These are phyloP conservation scores for Zygosaccharomyces pseudorouxii DNA, from an alignment of 805 yeast species.

Conservation along the genomic window DNA sequence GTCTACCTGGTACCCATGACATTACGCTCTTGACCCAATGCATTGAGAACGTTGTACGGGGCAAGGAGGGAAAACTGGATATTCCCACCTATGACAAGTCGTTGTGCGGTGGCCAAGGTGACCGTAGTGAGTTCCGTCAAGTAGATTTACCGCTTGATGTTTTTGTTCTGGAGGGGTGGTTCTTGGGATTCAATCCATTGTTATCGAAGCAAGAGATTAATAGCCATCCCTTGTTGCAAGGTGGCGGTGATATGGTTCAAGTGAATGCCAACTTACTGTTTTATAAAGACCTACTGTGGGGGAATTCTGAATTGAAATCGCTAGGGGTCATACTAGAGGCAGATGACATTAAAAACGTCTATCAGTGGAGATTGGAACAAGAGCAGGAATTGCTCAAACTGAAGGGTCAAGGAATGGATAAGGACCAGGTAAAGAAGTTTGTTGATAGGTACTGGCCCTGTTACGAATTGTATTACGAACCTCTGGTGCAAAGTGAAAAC, in stretches of 20 bases:
- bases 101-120: conserved; percentile 68
- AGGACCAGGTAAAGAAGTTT: conserved; percentile 59
- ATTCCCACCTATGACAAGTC: conserved; percentile 81
- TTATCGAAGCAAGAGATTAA: conserved; percentile 24
- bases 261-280: conserved; percentile 50
- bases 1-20: conserved; percentile 94
- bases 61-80: conserved; percentile 31
- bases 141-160: conserved; percentile 48
- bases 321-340: conserved; percentile 61
- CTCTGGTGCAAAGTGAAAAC: conserved; percentile 35
- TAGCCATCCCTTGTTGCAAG: conserved; percentile 17
- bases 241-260: conserved; percentile 31
- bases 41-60: conserved; percentile 34
- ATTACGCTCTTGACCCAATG: conserved; percentile 31
- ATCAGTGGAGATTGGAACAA: conserved; percentile 73
- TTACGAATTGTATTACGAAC: conserved; percentile 62
- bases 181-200: conserved; percentile 63
- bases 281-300: conserved; percentile 44
- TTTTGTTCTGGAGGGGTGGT: conserved; percentile 91
- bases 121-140: conserved; percentile 43
- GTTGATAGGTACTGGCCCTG: conserved; percentile 84
- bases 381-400: conserved; percentile 26
- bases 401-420: conserved; percentile 77
- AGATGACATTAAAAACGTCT: conserved; percentile 54
- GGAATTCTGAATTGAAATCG: conserved; percentile 52